Percentiles rank a stretch among this genome's conserved stretches.
phyloP scores from a whole-genome alignment of 257 asterid genomes.

The Linderniella brevidens region DNA sequence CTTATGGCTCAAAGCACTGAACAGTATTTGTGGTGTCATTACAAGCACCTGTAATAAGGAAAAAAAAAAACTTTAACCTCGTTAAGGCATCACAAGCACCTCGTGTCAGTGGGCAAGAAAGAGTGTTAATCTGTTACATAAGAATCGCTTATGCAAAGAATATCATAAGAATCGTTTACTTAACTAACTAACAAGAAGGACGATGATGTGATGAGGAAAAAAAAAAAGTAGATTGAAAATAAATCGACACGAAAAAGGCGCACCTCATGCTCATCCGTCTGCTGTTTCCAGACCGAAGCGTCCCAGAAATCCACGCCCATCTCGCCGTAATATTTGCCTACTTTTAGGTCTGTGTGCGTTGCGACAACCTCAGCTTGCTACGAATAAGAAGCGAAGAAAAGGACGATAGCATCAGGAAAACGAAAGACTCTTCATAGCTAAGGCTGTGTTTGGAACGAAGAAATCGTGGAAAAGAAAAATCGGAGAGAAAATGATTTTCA shows the following conservation, averaged over 20 bases:
- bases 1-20: slow-evolving; percentile 54
- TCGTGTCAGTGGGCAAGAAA: too few species aligned
- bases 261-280: slow-evolving; percentile 38
- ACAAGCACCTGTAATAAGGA: slow-evolving; percentile 64
- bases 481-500: too few species aligned
- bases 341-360: slow-evolving; percentile 52
- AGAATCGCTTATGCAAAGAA: not conserved
- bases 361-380: slow-evolving; percentile 51
- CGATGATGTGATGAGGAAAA: too few species aligned
- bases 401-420: not conserved
- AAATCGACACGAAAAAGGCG: slow-evolving; percentile 7
- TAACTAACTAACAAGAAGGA: too few species aligned
- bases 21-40: slow-evolving; percentile 74
- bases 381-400: not conserved
- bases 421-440: not conserved
- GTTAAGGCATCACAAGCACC: too few species aligned
- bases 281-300: slow-evolving; percentile 33
- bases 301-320: slow-evolving; percentile 71
- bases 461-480: too few species aligned
- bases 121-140: not conserved
- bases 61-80: slow-evolving; percentile 5
- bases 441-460: too few species aligned
- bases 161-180: too few species aligned
- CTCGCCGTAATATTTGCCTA: slow-evolving; percentile 64
- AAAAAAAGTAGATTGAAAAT: too few species aligned